Evolutionary conservation across 1,284 basidiomycete genomes (phyloP).

Genomic region (Singerocomus inundabilis): DNA sequence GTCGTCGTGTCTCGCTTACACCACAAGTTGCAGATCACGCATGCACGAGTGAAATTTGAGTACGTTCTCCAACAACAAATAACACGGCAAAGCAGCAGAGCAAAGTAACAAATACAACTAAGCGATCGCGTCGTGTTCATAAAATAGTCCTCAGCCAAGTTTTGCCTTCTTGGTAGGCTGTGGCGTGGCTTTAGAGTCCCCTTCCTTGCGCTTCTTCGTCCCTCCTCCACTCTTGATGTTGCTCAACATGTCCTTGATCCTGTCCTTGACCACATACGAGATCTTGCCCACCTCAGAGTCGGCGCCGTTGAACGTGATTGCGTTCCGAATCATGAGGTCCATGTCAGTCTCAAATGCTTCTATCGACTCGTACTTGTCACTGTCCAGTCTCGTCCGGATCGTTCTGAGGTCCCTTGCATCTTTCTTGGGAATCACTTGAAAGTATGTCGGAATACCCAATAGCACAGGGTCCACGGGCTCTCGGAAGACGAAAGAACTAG

Average conservation of each 20-base stretch:
- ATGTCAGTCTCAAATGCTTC: slow-evolving; percentile 82
- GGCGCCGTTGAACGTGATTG: slow-evolving; percentile 80
- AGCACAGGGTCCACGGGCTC: slow-evolving; percentile 82
- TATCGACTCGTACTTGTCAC: slow-evolving; percentile 76
- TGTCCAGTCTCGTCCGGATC: slow-evolving; percentile 81
- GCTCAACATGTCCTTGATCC: slow-evolving; percentile 52
- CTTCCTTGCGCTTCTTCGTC: slow-evolving; percentile 66
- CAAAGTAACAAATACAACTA: slow-evolving; percentile 28
- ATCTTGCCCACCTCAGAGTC: slow-evolving; percentile 74
- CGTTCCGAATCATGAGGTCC: slow-evolving; percentile 83
- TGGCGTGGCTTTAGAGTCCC: slow-evolving; percentile 51
- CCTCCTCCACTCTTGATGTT: slow-evolving; percentile 44
- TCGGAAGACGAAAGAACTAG: slow-evolving; percentile 74
- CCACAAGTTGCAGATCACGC: too few species aligned
- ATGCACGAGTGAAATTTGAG: not conserved
- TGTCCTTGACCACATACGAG: slow-evolving; percentile 48
- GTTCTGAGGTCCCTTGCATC: slow-evolving; percentile 86
- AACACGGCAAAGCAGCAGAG: slow-evolving; percentile 33
- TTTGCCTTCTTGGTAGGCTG: slow-evolving; percentile 70
- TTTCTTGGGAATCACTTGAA: slow-evolving; percentile 76
- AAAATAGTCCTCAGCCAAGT: slow-evolving; percentile 39
- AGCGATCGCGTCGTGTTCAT: slow-evolving; percentile 28
- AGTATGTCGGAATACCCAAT: slow-evolving; percentile 80
- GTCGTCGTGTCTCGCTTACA: not conserved
- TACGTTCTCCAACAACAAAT: slow-evolving; percentile 12